A percentile compares a stretch with the other conserved stretches of the same genome.
Conservation (phyloP, 2,329 filamentous ascomycete genomes). For the Alternaria angustiovoidea region DNA sequence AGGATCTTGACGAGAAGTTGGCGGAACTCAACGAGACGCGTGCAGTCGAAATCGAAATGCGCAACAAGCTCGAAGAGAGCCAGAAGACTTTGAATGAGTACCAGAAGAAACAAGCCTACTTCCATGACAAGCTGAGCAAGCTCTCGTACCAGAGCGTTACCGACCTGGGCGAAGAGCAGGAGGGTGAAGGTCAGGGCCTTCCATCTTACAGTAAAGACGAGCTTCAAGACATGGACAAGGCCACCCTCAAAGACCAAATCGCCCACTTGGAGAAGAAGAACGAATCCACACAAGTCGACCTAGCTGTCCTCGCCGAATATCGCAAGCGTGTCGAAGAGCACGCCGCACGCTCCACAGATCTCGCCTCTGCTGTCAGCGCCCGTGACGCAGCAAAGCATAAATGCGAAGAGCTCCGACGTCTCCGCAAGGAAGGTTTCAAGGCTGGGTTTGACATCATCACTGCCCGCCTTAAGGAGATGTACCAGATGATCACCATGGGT, state of each 20-base stretch:
- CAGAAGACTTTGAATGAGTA: constrained; percentile 89
- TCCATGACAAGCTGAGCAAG: constrained; percentile 89
- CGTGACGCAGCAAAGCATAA: constrained; percentile 91
- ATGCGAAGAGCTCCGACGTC: constrained; percentile 87
- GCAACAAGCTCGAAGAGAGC: constrained; percentile 95
- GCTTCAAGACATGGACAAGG: constrained; percentile 69
- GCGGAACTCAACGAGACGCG: constrained; percentile 87
- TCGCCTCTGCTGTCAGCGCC: constrained; percentile 76
- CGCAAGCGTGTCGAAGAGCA: constrained; percentile 86
- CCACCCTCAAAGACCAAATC: constrained; percentile 69
- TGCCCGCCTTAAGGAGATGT: constrained; percentile 97
- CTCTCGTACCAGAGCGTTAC: constrained; percentile 79
- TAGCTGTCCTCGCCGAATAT: constrained; percentile 86
- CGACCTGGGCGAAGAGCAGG: constrained; percentile 66
- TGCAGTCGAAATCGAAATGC: constrained; percentile 95
- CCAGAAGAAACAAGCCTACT: constrained; percentile 82
- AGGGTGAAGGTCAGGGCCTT: constrained; percentile 57
- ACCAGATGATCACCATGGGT: constrained; percentile 99
- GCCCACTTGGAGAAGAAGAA: constrained; percentile 76
- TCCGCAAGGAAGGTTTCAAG: constrained; percentile 97
- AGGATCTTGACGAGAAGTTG: constrained; percentile 85
- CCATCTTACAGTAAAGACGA: constrained; percentile 81
- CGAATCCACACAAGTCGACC: constrained; percentile 85
- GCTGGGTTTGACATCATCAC: constrained; percentile 95
- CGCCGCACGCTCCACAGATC: constrained; percentile 79